These are phyloP conservation scores for Kalmusia sp. DNA, from an alignment of 2,329 filamentous ascomycete species.

Conservation along the genomic window DNA sequence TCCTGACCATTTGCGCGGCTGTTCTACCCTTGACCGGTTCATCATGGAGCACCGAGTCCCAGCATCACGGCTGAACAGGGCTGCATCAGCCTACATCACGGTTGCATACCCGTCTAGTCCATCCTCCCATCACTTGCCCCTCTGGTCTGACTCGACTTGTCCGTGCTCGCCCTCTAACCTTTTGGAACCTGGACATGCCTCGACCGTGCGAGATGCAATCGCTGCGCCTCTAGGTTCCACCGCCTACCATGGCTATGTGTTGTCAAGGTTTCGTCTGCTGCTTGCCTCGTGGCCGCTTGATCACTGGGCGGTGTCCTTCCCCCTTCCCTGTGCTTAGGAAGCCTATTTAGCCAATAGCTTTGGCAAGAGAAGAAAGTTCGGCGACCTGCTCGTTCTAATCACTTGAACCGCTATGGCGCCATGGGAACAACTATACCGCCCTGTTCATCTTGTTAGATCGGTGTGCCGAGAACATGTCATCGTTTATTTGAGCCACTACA, in stretches of 20 bases:
- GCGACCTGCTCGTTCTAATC: neutral
- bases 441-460: neutral
- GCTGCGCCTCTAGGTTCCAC: no score
- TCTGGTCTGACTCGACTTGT: neutral
- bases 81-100: neutral
- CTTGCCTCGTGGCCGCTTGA: neutral
- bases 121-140: neutral
- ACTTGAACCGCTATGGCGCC: neutral
- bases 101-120: neutral
- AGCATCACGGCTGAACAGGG: conserved; percentile 1
- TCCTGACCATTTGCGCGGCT: neutral
- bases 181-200: no score
- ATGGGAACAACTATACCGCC: neutral
- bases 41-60: no score
- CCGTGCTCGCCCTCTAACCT: no score
- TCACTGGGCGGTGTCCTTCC: no score
- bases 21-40: neutral
- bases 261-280: no score
- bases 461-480: neutral
- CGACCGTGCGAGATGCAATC: no score
- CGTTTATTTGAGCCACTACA: neutral
- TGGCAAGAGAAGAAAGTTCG: neutral
- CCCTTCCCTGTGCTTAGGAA: no score
- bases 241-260: no score
- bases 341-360: neutral